Evolutionary conservation across 805 yeast species (phyloP).

Genomic region (Metschnikowia peoriensis): DNA sequence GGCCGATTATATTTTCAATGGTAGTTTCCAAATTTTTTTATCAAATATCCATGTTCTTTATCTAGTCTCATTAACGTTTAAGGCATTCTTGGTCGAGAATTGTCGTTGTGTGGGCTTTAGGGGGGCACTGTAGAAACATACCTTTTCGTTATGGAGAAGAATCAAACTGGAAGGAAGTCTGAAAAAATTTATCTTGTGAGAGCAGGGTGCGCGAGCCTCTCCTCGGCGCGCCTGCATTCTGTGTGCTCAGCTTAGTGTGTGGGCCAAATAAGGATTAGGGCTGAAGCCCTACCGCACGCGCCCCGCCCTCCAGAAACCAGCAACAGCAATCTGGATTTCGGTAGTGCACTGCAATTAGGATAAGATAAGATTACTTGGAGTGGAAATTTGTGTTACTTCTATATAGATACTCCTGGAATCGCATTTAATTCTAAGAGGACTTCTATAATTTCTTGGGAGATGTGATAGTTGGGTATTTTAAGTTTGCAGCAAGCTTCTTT

Average conservation of each 20-base stretch:
- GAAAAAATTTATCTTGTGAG: conserved; percentile 18
- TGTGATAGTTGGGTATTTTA: no score
- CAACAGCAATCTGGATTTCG: no score
- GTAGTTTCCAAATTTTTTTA: neutral
- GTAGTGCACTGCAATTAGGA: no score
- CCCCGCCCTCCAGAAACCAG: neutral
- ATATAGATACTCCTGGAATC: no score
- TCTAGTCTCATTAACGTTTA: neutral
- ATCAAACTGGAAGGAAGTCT: conserved; percentile 7
- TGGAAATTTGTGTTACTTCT: no score
- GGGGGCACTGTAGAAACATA: conserved; percentile 14
- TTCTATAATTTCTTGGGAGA: no score
- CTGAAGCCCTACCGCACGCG: conserved; percentile 11
- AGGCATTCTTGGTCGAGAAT: neutral
- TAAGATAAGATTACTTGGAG: neutral
- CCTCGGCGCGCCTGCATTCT: conserved; percentile 11
- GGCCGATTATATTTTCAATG: neutral
- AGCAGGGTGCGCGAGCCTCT: conserved; percentile 12
- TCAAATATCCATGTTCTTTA: neutral
- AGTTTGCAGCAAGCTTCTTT: no score
- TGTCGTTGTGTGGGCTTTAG: neutral
- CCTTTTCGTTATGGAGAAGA: conserved; percentile 19
- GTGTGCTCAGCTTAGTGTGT: conserved; percentile 6
- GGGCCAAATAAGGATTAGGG: conserved; percentile 11
- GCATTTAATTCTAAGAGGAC: no score